These are phyloP conservation scores for Scorias spongiosa DNA, from an alignment of 2,329 filamentous ascomycete genomes.

Conservation along the genomic window DNA sequence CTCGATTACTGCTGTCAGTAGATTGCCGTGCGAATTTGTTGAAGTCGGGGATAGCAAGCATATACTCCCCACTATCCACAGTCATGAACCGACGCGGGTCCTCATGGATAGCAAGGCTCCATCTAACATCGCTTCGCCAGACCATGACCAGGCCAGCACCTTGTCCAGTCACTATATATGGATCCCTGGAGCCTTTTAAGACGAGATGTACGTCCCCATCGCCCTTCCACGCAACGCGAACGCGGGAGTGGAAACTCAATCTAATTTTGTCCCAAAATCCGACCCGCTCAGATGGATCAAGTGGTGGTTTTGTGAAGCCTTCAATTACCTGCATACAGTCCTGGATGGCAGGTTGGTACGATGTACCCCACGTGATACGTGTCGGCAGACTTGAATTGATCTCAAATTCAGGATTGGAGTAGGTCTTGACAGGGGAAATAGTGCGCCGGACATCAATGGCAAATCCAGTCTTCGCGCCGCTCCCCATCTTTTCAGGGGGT, in stretches of 20 bases:
- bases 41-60: slow-evolving; percentile 87
- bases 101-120: slow-evolving; percentile 69
- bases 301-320: slow-evolving; percentile 87
- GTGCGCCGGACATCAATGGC: slow-evolving; percentile 78
- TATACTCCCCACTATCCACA: slow-evolving; percentile 87
- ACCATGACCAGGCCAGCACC: slow-evolving; percentile 97
- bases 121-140: slow-evolving; percentile 86
- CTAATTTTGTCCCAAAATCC: slow-evolving; percentile 99
- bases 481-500: slow-evolving; percentile 45
- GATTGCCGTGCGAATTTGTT: slow-evolving; percentile 69
- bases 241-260: slow-evolving; percentile 80
- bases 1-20: slow-evolving; percentile 35
- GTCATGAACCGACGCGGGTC: slow-evolving; percentile 91
- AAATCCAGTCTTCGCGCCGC: slow-evolving; percentile 52
- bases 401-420: slow-evolving; percentile 79
- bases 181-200: slow-evolving; percentile 77
- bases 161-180: slow-evolving; percentile 81
- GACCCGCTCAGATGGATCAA: slow-evolving; percentile 83
- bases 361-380: slow-evolving; percentile 90
- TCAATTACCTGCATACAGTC: slow-evolving; percentile 99
- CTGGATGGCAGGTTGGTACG: slow-evolving; percentile 93
- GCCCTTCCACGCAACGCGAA: slow-evolving; percentile 81
- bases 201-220: slow-evolving; percentile 91
- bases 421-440: slow-evolving; percentile 89
- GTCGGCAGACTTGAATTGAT: slow-evolving; percentile 90